These are phyloP conservation scores for Wallacemonas sp. DNA, from an alignment of 208 protist species.

Conservation along the genomic window DNA sequence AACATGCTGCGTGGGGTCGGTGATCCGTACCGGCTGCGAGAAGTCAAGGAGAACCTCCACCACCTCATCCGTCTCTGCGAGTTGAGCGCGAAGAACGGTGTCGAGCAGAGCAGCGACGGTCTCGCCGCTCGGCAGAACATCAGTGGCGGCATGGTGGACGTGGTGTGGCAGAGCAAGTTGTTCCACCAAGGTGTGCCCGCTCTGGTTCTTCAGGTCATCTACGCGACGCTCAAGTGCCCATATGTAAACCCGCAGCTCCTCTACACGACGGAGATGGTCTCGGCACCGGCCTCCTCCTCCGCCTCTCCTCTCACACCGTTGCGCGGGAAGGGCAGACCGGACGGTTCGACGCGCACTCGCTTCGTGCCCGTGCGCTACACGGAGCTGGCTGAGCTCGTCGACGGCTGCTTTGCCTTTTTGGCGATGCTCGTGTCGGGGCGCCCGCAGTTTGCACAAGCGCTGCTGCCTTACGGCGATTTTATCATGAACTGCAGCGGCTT, in stretches of 20 bases:
- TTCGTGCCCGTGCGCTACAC: conserved; percentile 33
- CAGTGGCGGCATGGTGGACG: conserved; percentile 26
- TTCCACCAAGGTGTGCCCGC: conserved; percentile 44
- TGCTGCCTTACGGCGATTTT: conserved; percentile 37
- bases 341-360: not conserved
- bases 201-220: conserved; percentile 25
- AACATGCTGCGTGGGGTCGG: conserved; percentile 26
- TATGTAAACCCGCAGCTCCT: conserved; percentile 27
- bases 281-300: not conserved
- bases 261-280: conserved; percentile 29
- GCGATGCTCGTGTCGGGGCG: conserved; percentile 25
- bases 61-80: conserved; percentile 38
- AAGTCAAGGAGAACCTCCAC: conserved; percentile 36
- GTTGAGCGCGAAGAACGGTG: not conserved
- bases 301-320: too few relatives aligned
- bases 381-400: conserved; percentile 37
- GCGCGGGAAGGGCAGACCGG: too few relatives aligned
- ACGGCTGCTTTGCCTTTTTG: conserved; percentile 34
- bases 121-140: not conserved
- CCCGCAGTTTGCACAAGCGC: conserved; percentile 21
- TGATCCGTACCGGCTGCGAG: conserved; percentile 24
- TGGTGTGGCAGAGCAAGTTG: conserved; percentile 43
- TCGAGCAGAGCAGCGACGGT: not conserved
- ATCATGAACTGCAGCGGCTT: conserved; percentile 33
- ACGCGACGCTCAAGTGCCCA: conserved; percentile 33